phyloP scores from a whole-genome alignment of 805 yeast genomes.

The Saccharomycopsis sp. region DNA sequence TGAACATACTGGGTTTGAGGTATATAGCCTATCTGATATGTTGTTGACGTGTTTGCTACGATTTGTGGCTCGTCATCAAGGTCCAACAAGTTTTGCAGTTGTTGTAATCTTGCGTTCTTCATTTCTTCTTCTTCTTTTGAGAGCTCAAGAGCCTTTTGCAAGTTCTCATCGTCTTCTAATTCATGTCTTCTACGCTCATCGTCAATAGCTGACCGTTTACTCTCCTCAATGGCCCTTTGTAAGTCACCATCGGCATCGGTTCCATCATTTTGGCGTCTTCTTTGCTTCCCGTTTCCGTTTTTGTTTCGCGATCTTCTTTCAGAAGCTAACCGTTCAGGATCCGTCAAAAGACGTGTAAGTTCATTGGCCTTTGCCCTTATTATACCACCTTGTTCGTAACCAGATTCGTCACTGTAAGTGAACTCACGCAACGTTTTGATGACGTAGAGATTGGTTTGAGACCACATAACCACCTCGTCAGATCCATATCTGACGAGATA shows the following conservation, averaged over 20 bases:
- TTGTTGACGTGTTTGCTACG: slow-evolving; percentile 24
- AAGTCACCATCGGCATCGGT: slow-evolving; percentile 66
- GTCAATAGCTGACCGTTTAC: slow-evolving; percentile 75
- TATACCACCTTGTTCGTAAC: slow-evolving; percentile 81
- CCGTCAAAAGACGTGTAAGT: slow-evolving; percentile 68
- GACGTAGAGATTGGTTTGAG: slow-evolving; percentile 79
- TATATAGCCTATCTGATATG: slow-evolving; percentile 21
- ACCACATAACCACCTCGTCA: slow-evolving; percentile 87
- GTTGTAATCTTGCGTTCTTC: slow-evolving; percentile 41
- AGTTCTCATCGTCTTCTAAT: slow-evolving; percentile 49
- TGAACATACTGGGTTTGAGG: slow-evolving; percentile 33
- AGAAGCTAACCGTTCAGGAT: slow-evolving; percentile 70
- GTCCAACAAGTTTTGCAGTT: slow-evolving; percentile 46
- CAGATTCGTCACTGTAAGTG: slow-evolving; percentile 65
- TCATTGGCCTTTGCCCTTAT: slow-evolving; percentile 88
- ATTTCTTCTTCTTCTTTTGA: slow-evolving; percentile 73
- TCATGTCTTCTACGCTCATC: slow-evolving; percentile 54
- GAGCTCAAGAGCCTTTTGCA: slow-evolving; percentile 62
- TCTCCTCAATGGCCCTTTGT: slow-evolving; percentile 72
- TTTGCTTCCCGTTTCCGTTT: slow-evolving; percentile 10
- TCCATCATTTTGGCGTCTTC: slow-evolving; percentile 26
- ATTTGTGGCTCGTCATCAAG: slow-evolving; percentile 38
- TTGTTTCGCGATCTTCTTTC: slow-evolving; percentile 47
- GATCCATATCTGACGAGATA: slow-evolving; percentile 80
- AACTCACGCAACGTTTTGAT: slow-evolving; percentile 89